A percentile compares a stretch with the other conserved stretches of the same genome.
Conservation (phyloP, 192 early-diverging fungal species). For the Chytriomyces sp. region DNA sequence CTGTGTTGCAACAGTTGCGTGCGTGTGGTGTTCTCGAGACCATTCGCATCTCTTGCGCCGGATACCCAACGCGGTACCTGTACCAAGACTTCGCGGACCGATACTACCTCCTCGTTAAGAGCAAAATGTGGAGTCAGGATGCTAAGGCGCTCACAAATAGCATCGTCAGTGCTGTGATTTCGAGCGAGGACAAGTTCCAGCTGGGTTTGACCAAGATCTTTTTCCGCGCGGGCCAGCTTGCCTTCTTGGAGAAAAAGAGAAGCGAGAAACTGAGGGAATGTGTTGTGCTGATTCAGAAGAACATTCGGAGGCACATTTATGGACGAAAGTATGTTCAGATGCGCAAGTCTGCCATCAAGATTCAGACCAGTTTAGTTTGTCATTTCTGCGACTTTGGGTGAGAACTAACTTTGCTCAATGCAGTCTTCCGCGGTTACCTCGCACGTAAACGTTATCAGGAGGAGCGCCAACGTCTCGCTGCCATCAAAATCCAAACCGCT, state of each 20-base stretch:
- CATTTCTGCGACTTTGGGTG: neutral
- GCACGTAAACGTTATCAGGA: conserved; percentile 66
- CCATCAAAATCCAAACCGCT: conserved; percentile 74
- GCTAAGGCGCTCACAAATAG: conserved; percentile 45
- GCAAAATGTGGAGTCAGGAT: conserved; percentile 58
- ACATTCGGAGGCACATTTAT: conserved; percentile 72
- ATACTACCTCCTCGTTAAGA: conserved; percentile 59
- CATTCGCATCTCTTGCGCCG: conserved; percentile 96
- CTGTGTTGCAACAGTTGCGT: conserved; percentile 86
- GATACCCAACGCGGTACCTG: conserved; percentile 85
- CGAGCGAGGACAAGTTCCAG: conserved; percentile 86
- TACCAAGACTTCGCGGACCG: conserved; percentile 93
- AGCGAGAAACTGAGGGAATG: conserved; percentile 66
- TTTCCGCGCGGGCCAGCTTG: conserved; percentile 95
- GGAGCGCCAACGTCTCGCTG: conserved; percentile 64
- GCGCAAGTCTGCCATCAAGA: conserved; percentile 55
- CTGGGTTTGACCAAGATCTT: conserved; percentile 96
- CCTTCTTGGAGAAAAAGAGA: conserved; percentile 86
- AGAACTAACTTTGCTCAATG: conserved; percentile 29
- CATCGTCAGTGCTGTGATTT: conserved; percentile 67
- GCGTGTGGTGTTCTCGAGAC: conserved; percentile 99
- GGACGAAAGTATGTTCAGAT: conserved; percentile 34
- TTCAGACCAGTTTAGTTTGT: conserved; percentile 57
- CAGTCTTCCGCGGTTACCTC: conserved; percentile 52
- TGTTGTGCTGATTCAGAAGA: conserved; percentile 88